Evolutionary conservation across 768 basidiomycete genomes (phyloP), one percentile per base, ranked within the genome.

Genomic region (Cubamyces lactineus): DNA sequence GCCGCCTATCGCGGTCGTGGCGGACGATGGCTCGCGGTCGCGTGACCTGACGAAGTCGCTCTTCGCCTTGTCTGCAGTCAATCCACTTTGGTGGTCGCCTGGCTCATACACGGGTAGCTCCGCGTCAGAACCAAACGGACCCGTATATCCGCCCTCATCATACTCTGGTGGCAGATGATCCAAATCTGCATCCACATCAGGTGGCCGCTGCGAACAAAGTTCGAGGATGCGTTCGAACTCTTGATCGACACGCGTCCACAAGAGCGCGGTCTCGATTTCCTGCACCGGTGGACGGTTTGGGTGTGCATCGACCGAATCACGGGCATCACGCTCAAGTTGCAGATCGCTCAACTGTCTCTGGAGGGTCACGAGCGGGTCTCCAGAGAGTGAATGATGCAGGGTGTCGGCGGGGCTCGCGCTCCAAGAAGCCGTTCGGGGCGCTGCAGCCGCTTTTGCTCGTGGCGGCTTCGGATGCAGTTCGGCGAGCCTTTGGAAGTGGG

Each of bases 171-270:
- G 73, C 16, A 71, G 66, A 28, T 59, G 49, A n/a, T 66, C 66
- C 0, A 43, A 53, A n/a, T 51, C 57, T 1, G 58, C 21, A 38
- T 61, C 50, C n/a, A 21, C 42, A 19, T 45, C 47, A 4, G 54
- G 24, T 0, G 53, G 45, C 28, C 86, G 85, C 59, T 85, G 82
- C 64, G 80, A 85, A 71, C 89, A 91, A 70, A 93, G 79, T 2
- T 81, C 73, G 0, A 87, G 79, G 16, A 94, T 84, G 16, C 75
- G 77, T 66, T 92, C 92, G 2, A 94, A 80, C 51, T 92, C 84
- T 53, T 84, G 80, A 66, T 92, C 91, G 30, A 94, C 86, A 38
- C 82, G 79, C 2, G 83, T 77, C 92, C 92, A 95, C 0, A 95
- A 75, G 13, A 92, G 77, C 0, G 88, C 81, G 1, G 80, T 75